Evolutionary conservation across 495 filamentous ascomycete species (phyloP).

Genomic region (Hyaloscypha hepaticicola): DNA sequence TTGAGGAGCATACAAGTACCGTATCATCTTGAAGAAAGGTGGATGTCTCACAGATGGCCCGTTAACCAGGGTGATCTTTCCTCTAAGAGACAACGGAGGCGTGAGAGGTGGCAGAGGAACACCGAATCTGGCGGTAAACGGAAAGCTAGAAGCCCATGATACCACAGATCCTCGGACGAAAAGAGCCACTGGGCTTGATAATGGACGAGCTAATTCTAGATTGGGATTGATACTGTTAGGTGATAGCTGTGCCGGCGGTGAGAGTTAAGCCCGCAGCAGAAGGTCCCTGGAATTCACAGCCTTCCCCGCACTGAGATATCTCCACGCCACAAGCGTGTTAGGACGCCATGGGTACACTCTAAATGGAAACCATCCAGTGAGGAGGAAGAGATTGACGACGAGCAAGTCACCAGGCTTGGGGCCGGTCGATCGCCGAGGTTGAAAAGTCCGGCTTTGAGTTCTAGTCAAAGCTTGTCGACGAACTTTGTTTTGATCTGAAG

Average conservation of each 20-base stretch:
- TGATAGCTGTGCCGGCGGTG: background rate
- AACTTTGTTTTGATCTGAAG: background rate
- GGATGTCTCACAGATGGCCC: background rate
- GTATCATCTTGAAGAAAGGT: background rate
- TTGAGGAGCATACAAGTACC: background rate
- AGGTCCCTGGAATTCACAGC: background rate
- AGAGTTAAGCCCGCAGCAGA: background rate
- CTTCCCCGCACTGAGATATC: background rate
- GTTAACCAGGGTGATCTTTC: background rate
- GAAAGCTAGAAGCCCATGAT: background rate
- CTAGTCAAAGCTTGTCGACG: background rate
- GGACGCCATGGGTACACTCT: background rate
- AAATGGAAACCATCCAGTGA: constrained; percentile 3
- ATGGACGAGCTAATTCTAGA: too few relatives aligned
- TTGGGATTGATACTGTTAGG: too few relatives aligned
- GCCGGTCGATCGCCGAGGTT: background rate
- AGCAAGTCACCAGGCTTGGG: background rate
- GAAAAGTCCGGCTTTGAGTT: background rate
- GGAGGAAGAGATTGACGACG: background rate
- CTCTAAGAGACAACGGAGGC: background rate
- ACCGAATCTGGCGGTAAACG: background rate
- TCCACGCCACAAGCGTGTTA: background rate
- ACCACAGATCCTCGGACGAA: constrained; percentile 7
- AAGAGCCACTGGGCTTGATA: background rate
- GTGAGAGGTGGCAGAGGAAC: background rate